Evolutionary conservation across 1,284 basidiomycete genomes (phyloP).

Genomic region (Bondarzewia mesenterica): DNA sequence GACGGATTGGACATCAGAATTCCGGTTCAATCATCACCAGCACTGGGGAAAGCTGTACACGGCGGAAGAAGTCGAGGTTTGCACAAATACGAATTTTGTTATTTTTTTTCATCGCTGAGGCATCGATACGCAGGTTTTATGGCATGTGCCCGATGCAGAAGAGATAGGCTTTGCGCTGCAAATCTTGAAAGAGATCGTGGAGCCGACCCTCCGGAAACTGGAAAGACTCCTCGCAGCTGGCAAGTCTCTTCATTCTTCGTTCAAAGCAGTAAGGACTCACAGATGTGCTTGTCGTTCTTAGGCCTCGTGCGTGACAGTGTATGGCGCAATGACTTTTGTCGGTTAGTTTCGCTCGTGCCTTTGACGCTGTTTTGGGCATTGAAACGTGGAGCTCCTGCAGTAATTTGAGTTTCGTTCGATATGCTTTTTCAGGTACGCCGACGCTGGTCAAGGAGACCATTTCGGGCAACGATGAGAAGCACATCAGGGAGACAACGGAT

Average conservation of each 20-base stretch:
- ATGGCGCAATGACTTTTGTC: conserved; percentile 91
- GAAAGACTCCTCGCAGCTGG: conserved; percentile 53
- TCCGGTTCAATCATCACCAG: conserved; percentile 63
- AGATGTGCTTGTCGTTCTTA: conserved; percentile 17
- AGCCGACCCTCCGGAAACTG: conserved; percentile 56
- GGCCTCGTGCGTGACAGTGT: conserved; percentile 40
- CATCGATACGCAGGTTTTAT: conserved; percentile 47
- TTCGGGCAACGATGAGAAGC: conserved; percentile 32
- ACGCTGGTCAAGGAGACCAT: conserved; percentile 50
- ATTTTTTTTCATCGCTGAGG: neutral
- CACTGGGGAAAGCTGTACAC: conserved; percentile 73
- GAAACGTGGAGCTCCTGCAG: conserved; percentile 26
- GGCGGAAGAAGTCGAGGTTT: conserved; percentile 50
- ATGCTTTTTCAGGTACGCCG: conserved; percentile 62
- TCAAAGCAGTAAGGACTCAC: neutral
- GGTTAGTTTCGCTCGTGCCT: conserved; percentile 29
- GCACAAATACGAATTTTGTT: conserved; percentile 9
- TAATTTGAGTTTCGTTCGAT: conserved; percentile 55
- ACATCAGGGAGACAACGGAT: conserved; percentile 42
- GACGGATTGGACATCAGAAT: conserved; percentile 37
- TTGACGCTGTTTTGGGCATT: neutral
- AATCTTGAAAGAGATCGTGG: conserved; percentile 66
- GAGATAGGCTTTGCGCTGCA: conserved; percentile 77
- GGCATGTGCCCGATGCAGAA: conserved; percentile 62
- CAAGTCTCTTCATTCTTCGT: conserved; percentile 18